Evolutionary conservation across 2,329 filamentous ascomycete genomes (phyloP).

Genomic region (Fusarium nisikadoi): DNA sequence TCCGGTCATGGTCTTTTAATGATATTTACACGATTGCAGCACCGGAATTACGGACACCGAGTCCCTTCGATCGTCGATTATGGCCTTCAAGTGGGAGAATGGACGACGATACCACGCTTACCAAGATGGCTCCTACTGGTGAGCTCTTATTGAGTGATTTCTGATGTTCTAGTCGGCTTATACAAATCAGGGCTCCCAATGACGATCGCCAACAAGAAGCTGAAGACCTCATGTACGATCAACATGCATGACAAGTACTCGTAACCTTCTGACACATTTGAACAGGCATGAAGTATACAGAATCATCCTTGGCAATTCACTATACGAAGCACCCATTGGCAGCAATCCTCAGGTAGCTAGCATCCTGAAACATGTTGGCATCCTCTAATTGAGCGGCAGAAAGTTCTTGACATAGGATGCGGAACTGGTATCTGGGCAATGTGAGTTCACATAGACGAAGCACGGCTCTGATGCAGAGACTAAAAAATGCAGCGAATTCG

Average conservation of each 20-base stretch:
- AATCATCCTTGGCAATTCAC: constrained; percentile 46
- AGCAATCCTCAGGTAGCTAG: constrained; percentile 40
- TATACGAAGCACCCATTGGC: constrained; percentile 48
- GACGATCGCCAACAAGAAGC: constrained; percentile 44
- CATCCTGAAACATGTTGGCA: fast-evolving
- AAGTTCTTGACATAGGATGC: constrained; percentile 48
- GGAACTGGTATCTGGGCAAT: constrained; percentile 55
- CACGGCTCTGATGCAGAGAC: not conserved
- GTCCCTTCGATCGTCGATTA: constrained; percentile 31
- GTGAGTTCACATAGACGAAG: not conserved
- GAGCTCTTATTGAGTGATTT: fast-evolving
- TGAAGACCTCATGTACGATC: constrained; percentile 41
- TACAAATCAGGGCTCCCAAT: constrained; percentile 37
- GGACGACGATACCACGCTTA: constrained; percentile 61
- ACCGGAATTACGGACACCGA: constrained; percentile 32
- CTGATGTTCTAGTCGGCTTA: not conserved
- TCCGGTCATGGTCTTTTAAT: fast-evolving
- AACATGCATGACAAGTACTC: fast-evolving
- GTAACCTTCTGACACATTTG: fast-evolving
- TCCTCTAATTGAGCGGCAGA: not conserved
- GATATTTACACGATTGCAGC: not conserved
- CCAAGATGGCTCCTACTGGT: constrained; percentile 55
- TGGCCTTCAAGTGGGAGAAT: constrained; percentile 54
- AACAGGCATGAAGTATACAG: constrained; percentile 43
- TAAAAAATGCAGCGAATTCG: constrained; percentile 37